Percentiles rank a stretch among this genome's conserved stretches.
phyloP scores from a whole-genome alignment of 2,329 filamentous ascomycete species.

The Chaetoscypha palmicola region DNA sequence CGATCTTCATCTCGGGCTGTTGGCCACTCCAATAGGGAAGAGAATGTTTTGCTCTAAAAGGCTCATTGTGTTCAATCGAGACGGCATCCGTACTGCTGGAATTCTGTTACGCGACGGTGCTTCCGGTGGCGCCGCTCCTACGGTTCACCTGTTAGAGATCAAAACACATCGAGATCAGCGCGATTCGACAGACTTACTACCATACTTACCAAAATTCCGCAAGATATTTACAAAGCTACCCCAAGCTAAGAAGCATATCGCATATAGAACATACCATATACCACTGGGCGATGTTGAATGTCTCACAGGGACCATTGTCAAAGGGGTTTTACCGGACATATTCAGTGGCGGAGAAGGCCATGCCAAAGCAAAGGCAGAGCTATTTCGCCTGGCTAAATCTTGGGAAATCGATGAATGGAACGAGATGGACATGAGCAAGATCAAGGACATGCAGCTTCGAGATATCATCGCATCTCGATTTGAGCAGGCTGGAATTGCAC shows the following conservation, averaged over 20 bases:
- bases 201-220: conserved; percentile 69
- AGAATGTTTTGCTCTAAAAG: conserved; percentile 70
- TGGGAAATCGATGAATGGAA: conserved; percentile 75
- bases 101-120: conserved; percentile 72
- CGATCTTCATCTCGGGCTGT: conserved; percentile 69
- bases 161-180: conserved; percentile 60
- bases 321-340: conserved; percentile 52
- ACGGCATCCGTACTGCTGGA: conserved; percentile 75
- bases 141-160: conserved; percentile 73
- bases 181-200: conserved; percentile 77
- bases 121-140: conserved; percentile 56
- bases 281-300: conserved; percentile 76
- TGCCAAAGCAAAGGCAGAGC: conserved; percentile 55
- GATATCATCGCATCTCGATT: conserved; percentile 69
- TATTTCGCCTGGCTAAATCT: conserved; percentile 60
- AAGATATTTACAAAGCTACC: conserved; percentile 61
- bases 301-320: conserved; percentile 62
- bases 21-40: conserved; percentile 75
- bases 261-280: conserved; percentile 60
- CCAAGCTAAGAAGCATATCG: conserved; percentile 58
- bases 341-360: conserved; percentile 46
- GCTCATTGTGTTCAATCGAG: conserved; percentile 76
- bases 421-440: conserved; percentile 72
- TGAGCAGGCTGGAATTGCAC: conserved; percentile 55
- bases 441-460: conserved; percentile 76